A percentile compares a stretch with the other conserved stretches of the same genome.
These are phyloP conservation scores for Ampelocalamus luodianensis DNA, from an alignment of 176 grass and related monocot genomes.

Conservation along the genomic window DNA sequence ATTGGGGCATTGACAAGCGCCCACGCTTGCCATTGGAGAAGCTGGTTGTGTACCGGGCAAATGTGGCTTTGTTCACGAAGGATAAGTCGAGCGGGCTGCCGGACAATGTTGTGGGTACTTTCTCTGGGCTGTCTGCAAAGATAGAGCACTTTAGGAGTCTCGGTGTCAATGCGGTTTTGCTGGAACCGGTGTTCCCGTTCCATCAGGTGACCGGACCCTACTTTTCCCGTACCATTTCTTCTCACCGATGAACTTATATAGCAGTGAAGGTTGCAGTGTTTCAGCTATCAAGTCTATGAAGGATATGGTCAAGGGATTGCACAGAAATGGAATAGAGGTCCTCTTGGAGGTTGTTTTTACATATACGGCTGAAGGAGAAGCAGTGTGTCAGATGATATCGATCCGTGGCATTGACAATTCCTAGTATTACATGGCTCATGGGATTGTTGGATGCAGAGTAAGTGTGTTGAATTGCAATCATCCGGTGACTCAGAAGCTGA, in stretches of 20 bases:
- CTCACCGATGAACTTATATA: constrained; percentile 58
- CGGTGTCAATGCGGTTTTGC: constrained; percentile 80
- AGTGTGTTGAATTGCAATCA: constrained; percentile 71
- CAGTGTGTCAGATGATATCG: constrained; percentile 61
- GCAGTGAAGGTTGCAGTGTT: constrained; percentile 36
- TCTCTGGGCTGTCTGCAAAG: constrained; percentile 64
- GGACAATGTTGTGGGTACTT: constrained; percentile 52
- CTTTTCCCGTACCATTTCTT: constrained; percentile 86
- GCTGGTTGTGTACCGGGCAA: constrained; percentile 80
- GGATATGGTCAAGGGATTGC: constrained; percentile 87
- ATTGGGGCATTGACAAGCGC: constrained; percentile 61
- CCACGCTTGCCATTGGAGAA: constrained; percentile 78
- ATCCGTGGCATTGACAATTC: constrained; percentile 76
- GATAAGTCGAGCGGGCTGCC: constrained; percentile 54
- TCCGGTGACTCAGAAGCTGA: constrained; percentile 70
- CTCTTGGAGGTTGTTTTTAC: constrained; percentile 82
- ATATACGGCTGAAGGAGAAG: constrained; percentile 71
- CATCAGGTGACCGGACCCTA: constrained; percentile 76
- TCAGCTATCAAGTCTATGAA: constrained; percentile 76
- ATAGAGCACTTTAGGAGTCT: constrained; percentile 69
- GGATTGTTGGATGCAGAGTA: constrained; percentile 40
- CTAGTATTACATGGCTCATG: constrained; percentile 66
- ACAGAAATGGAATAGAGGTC: constrained; percentile 80
- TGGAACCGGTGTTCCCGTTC: constrained; percentile 87
- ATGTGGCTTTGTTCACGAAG: constrained; percentile 70